phyloP scores from a whole-genome alignment of 179 eudicot genomes.

The Beta macrorhiza region DNA sequence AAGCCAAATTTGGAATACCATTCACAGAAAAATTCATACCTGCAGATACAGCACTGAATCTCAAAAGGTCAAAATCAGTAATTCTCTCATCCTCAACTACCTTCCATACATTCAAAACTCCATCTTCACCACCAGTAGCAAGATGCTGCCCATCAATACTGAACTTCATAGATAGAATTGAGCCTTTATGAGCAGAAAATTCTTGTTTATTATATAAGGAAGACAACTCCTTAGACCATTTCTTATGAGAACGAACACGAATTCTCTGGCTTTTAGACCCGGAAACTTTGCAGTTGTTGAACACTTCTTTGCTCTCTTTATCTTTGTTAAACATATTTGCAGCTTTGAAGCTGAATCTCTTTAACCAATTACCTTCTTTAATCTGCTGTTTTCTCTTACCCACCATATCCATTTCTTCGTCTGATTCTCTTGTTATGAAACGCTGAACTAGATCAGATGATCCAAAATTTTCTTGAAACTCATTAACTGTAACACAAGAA shows the following conservation, averaged over 20 bases:
- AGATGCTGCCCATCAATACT: slow-evolving; percentile 71
- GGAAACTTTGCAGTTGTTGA: slow-evolving; percentile 15
- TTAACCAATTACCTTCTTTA: slow-evolving; percentile 47
- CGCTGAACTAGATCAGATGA: slow-evolving; percentile 34
- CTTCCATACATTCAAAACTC: slow-evolving; percentile 68
- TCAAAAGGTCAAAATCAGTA: slow-evolving; percentile 33
- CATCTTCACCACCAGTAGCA: slow-evolving; percentile 83
- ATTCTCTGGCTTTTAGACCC: slow-evolving; percentile 41
- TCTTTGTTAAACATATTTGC: slow-evolving; percentile 33
- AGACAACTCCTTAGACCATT: slow-evolving; percentile 67
- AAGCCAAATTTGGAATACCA: slow-evolving; percentile 48
- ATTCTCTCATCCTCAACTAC: slow-evolving; percentile 54
- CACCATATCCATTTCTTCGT: slow-evolving; percentile 17
- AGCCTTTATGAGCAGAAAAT: slow-evolving; percentile 65
- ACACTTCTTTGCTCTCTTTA: slow-evolving; percentile 28
- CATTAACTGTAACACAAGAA: slow-evolving; percentile 31
- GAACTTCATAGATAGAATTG: slow-evolving; percentile 70
- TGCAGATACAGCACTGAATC: slow-evolving; percentile 47
- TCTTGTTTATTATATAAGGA: slow-evolving; percentile 60
- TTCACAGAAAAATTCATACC: slow-evolving; percentile 51
- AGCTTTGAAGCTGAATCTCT: slow-evolving; percentile 40
- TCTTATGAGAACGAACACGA: slow-evolving; percentile 47
- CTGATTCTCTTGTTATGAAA: slow-evolving; percentile 28
- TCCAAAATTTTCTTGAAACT: slow-evolving; percentile 32
- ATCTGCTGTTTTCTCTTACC: slow-evolving; percentile 34